Percentiles rank a stretch among this genome's conserved stretches.
These are phyloP conservation scores for Puccinia polysora DNA, from an alignment of 1,284 basidiomycete genomes.

Conservation along the genomic window DNA sequence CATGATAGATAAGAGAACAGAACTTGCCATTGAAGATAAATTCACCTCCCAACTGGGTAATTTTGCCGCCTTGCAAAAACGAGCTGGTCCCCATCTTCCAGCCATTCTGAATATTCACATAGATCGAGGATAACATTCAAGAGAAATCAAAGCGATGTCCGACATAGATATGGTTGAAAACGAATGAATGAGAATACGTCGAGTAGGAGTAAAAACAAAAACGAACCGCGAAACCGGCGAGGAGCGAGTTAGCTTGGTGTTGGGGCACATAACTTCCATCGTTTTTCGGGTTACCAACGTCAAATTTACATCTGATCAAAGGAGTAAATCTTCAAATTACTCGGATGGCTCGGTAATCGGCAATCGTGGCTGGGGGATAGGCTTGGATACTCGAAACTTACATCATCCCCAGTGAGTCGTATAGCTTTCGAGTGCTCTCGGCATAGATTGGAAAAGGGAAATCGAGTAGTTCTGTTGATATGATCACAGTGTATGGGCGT, in stretches of 20 bases:
- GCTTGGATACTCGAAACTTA: not conserved
- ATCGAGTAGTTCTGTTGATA: constrained; percentile 17
- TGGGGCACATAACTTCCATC: constrained; percentile 1
- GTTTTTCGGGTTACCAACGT: constrained; percentile 6
- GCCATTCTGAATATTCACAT: constrained; percentile 17
- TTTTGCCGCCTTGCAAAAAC: constrained; percentile 27
- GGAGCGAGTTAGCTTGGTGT: not conserved
- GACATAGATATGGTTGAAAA: too few relatives aligned
- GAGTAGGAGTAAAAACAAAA: not conserved
- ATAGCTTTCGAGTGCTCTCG: not conserved
- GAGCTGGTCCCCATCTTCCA: constrained; percentile 16
- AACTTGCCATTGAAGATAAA: constrained; percentile 32
- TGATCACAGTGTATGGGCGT: too few relatives aligned
- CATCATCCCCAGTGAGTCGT: constrained; percentile 23
- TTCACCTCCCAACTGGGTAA: constrained; percentile 32
- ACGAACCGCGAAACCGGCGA: not conserved
- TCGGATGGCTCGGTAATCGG: not conserved
- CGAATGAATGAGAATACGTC: not conserved
- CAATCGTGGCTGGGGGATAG: not conserved
- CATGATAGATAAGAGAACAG: not conserved
- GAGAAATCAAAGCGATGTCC: too few relatives aligned
- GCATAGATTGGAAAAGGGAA: constrained; percentile 26
- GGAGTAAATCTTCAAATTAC: not conserved
- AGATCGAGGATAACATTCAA: too few relatives aligned
- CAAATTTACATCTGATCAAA: constrained; percentile 6